Base-by-base conservation (phyloP, 352 stramenopile genomes). In the Globisporangium rhizosaccharum region DNA sequence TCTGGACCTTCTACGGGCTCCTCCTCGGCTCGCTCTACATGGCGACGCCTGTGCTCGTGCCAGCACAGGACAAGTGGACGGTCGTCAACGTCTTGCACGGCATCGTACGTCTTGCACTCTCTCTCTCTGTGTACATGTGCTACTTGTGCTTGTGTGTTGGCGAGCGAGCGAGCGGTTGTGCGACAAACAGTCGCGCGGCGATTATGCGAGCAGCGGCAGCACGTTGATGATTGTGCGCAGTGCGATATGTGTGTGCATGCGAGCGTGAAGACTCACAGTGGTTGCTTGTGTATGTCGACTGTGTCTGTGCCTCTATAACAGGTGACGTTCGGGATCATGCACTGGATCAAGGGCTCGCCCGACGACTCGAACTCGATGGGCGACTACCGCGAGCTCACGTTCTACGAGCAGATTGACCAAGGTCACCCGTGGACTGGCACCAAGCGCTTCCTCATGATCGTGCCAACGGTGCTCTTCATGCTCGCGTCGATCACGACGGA, bases 371-470 rank as follows among this genome's bases (percentile, higher is more conserved):
- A 80, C 54, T 68, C 66, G 37, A 91, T 97, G 68, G 91, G 91
- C 51, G 92, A 98, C 75, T 96, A 97, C 75, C 87, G 93, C 46
- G 90, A 93, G 63, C 87, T 98, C 67, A 98, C 95, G 23, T 92
- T 96, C 61, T 98, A 96, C 80, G 95, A 98, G 71, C 95, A 98
- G 74, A 92, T 98, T 51, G 91, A 97, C 62, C 88, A 94, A 59
- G 90, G 90, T 25, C 76, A 88, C 57, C 81, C 87, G 45, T 97
- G 90, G 90, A 97, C 91, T 41, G 81, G 79, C 53, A 96, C 86
- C 25, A 97, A 97, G 74, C 96, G 96, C 70, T 97, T 97, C 58
- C 70, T 98, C 10, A 93, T 97, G 72, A 76, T 97, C 54, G 91
- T 98, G 56, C 95, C 95, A 14, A 98, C 92, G 2, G 70, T 96